Evolutionary conservation across 805 yeast species (phyloP).

Genomic region (Saccharomycopsis oosterbeekiorum): DNA sequence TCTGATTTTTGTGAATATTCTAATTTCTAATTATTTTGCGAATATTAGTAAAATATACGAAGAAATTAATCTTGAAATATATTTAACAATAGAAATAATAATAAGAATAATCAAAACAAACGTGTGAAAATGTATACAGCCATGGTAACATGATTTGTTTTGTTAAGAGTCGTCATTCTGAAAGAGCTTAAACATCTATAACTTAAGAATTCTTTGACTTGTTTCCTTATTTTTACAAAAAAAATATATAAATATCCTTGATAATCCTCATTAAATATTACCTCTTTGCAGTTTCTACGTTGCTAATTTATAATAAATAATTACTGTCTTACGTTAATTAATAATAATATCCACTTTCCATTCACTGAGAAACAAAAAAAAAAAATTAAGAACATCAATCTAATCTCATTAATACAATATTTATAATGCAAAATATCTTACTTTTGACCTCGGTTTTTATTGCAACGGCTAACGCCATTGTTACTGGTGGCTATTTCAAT

Average conservation of each 20-base stretch:
- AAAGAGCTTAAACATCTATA: background rate
- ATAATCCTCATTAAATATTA: too few species aligned
- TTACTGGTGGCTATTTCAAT: background rate
- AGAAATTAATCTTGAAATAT: too few species aligned
- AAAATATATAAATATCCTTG: too few species aligned
- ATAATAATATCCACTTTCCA: too few species aligned
- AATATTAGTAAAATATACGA: background rate
- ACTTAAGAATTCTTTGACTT: too few species aligned
- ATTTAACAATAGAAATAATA: too few species aligned
- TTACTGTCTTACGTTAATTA: too few species aligned
- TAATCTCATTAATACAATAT: too few species aligned
- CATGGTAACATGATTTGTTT: background rate
- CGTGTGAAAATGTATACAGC: background rate
- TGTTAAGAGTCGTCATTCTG: background rate
- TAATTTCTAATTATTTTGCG: background rate
- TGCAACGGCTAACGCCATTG: background rate
- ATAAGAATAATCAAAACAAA: background rate
- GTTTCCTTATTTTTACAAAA: too few species aligned
- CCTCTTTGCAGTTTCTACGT: too few species aligned
- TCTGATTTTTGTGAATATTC: background rate
- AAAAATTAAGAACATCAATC: background rate
- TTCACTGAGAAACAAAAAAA: too few species aligned
- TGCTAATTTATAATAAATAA: too few species aligned
- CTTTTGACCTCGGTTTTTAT: background rate
- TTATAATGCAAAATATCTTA: background rate